Evolutionary conservation across 2,329 filamentous ascomycete genomes (phyloP).

Genomic region (Trichophyton simii): DNA sequence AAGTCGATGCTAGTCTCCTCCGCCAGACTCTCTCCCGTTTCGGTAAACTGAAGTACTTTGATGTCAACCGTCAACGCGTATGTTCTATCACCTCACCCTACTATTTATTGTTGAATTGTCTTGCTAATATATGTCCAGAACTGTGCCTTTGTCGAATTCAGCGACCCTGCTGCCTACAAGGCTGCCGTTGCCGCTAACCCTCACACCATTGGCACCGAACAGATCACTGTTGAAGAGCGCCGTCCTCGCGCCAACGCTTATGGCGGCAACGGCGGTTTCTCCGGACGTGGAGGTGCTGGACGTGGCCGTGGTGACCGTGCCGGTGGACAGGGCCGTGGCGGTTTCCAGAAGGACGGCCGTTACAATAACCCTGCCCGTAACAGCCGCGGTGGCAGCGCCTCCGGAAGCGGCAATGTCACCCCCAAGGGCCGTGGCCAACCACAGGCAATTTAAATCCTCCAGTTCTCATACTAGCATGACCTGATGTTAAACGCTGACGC

Average conservation of each 20-base stretch:
- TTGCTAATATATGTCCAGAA: constrained; percentile 46
- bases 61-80: constrained; percentile 64
- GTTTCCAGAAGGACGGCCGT: constrained; percentile 57
- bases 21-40: constrained; percentile 58
- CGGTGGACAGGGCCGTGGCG: constrained; percentile 53
- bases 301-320: constrained; percentile 57
- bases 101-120: neutral
- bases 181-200: constrained; percentile 75
- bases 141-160: constrained; percentile 94
- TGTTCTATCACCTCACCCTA: constrained; percentile 14
- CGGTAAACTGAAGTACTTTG: constrained; percentile 51
- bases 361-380: constrained; percentile 42
- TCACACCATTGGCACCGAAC: constrained; percentile 69
- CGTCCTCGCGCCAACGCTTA: constrained; percentile 61
- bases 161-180: constrained; percentile 65
- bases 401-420: constrained; percentile 47
- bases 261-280: constrained; percentile 52
- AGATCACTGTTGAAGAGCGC: constrained; percentile 77
- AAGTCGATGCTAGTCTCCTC: constrained; percentile 64
- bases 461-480: neutral
- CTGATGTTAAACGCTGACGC: neutral
- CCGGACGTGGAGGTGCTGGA: constrained; percentile 49
- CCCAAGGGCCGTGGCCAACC: constrained; percentile 29
- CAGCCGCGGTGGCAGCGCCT: constrained; percentile 43
- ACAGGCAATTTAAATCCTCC: neutral